Conservation (phyloP, 176 grass and related monocot species). For the Paspalum notatum region DNA sequence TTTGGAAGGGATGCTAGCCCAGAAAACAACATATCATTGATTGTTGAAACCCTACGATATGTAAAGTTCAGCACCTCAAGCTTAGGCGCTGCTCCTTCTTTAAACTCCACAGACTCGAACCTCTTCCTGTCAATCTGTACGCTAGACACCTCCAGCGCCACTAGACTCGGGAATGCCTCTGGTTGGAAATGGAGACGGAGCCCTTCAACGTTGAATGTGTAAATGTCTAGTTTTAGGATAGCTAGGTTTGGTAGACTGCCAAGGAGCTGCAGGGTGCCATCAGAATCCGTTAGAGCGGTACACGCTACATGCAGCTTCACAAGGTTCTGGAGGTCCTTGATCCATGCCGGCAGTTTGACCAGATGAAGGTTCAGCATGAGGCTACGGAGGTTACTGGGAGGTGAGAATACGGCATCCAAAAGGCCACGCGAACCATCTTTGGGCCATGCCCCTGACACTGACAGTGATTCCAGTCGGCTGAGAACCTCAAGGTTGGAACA, state of each 20-base stretch:
- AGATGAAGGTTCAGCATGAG: neutral
- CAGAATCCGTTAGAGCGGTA: neutral
- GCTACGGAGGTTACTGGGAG: neutral
- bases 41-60: neutral
- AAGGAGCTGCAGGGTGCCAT: neutral
- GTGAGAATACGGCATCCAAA: neutral
- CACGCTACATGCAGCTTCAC: neutral
- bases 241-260: neutral
- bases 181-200: no score
- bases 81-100: neutral
- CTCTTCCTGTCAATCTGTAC: fast-evolving
- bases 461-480: no score
- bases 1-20: neutral
- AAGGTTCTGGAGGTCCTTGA: neutral
- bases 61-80: neutral
- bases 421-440: no score
- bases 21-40: neutral
- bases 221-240: neutral
- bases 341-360: neutral
- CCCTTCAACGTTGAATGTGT: no score
- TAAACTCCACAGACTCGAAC: neutral
- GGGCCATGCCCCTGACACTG: no score
- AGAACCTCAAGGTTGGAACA: no score
- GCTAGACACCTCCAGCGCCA: neutral
- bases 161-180: neutral